These are phyloP conservation scores for Metschnikowia vanudenii DNA, from an alignment of 805 yeast species.

Conservation along the genomic window DNA sequence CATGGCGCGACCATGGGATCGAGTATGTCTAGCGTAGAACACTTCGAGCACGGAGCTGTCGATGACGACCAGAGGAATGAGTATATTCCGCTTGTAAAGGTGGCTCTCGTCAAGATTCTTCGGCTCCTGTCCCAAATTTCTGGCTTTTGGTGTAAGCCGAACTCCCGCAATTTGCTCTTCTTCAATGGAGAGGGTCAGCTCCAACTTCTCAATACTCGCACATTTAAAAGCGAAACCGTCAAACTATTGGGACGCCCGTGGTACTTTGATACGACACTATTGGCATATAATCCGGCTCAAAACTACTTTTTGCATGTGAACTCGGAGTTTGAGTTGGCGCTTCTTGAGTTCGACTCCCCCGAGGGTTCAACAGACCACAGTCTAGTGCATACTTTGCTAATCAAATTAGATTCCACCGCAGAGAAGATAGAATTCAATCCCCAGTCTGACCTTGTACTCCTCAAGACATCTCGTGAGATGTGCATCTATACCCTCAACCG, in stretches of 20 bases:
- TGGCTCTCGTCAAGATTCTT: slow-evolving; percentile 31
- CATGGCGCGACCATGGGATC: slow-evolving; percentile 23
- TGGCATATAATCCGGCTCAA: slow-evolving; percentile 27
- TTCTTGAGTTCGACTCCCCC: slow-evolving; percentile 13
- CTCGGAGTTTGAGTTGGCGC: slow-evolving; percentile 28
- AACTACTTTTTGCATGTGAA: slow-evolving; percentile 32
- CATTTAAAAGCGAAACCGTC: slow-evolving; percentile 29
- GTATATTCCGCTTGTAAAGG: slow-evolving; percentile 27
- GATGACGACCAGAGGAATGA: slow-evolving; percentile 34
- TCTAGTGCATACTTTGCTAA: slow-evolving; percentile 7
- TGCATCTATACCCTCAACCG: neutral
- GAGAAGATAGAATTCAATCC: slow-evolving; percentile 17
- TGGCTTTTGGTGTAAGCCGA: slow-evolving; percentile 37
- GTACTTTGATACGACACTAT: slow-evolving; percentile 24
- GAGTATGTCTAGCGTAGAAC: slow-evolving; percentile 37
- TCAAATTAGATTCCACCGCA: slow-evolving; percentile 6
- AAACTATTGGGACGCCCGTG: slow-evolving; percentile 29
- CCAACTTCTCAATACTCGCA: slow-evolving; percentile 36
- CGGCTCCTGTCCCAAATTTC: slow-evolving; percentile 33
- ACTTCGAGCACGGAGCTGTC: slow-evolving; percentile 26
- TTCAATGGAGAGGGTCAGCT: slow-evolving; percentile 27
- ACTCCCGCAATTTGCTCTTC: slow-evolving; percentile 39
- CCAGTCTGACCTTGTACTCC: slow-evolving; percentile 13
- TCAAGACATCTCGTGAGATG: slow-evolving; percentile 1
- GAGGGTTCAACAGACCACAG: slow-evolving; percentile 1